phyloP scores from a whole-genome alignment of 441 rosid genomes.

The Hura crepitans region DNA sequence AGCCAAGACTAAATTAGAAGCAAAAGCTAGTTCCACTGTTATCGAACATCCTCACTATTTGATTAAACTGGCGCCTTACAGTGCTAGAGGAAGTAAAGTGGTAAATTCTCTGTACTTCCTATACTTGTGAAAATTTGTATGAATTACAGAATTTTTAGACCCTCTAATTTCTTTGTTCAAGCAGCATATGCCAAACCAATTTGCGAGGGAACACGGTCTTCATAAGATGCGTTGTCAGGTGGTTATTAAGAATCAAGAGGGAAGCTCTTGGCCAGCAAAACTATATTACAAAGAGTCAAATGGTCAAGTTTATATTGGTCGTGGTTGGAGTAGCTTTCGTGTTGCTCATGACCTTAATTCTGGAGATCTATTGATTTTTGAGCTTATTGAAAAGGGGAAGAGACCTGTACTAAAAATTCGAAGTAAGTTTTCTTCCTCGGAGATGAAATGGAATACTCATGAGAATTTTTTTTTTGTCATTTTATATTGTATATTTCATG shows the following conservation, averaged over 20 bases:
- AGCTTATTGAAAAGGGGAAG: constrained; percentile 7
- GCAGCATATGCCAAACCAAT: constrained; percentile 15
- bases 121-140: not conserved
- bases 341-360: constrained; percentile 10
- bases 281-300: not conserved
- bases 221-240: not conserved
- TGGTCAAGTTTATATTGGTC: constrained; percentile 1
- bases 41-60: not conserved
- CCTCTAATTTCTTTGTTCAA: not conserved
- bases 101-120: not conserved
- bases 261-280: constrained; percentile 18
- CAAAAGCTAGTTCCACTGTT: not conserved
- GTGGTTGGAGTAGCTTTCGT: constrained; percentile 14
- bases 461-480: not conserved
- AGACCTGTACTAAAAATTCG: constrained; percentile 1
- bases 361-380: constrained; percentile 13
- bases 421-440: constrained; percentile 12
- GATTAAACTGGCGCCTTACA: not conserved
- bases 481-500: no score
- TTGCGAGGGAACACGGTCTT: not conserved
- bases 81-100: not conserved
- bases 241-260: constrained; percentile 12
- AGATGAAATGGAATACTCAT: not conserved
- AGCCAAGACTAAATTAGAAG: not conserved
- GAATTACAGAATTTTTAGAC: not conserved